Conservation (phyloP, 1,284 basidiomycete genomes). For the Salmacisia buchloeana region DNA sequence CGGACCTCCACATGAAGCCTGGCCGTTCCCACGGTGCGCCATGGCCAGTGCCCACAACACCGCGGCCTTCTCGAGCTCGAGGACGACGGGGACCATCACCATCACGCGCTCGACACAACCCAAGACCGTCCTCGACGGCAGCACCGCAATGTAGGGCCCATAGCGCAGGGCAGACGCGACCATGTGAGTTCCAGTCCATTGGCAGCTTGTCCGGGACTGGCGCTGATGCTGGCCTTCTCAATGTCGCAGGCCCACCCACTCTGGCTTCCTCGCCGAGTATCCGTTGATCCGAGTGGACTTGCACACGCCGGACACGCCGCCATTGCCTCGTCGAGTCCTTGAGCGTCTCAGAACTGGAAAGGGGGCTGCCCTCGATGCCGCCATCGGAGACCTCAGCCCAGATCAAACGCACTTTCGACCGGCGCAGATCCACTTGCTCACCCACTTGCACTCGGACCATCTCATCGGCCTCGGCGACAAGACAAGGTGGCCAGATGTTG, state of each 20-base stretch:
- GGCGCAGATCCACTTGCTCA: constrained; percentile 35
- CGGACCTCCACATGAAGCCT: too few species aligned
- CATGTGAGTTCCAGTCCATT: neutral
- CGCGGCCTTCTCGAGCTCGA: too few species aligned
- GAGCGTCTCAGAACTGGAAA: neutral
- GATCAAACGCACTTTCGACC: constrained; percentile 25
- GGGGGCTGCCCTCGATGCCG: neutral
- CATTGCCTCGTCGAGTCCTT: neutral
- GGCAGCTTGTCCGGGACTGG: too few species aligned
- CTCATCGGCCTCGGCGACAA: constrained; percentile 32
- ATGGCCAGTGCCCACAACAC: too few species aligned
- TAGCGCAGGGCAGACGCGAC: too few species aligned
- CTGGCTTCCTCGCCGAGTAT: constrained; percentile 38
- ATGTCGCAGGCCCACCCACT: constrained; percentile 9
- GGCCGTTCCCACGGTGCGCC: too few species aligned
- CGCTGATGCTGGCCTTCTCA: neutral
- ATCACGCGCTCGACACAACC: too few species aligned
- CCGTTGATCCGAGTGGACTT: constrained; percentile 38
- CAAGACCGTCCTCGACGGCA: too few species aligned
- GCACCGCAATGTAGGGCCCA: too few species aligned
- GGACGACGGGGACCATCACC: too few species aligned
- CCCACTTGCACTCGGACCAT: constrained; percentile 46
- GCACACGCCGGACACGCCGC: neutral
- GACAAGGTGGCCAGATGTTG: constrained; percentile 22
- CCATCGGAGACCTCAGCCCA: constrained; percentile 11